A percentile compares a stretch with the other conserved stretches of the same genome.
phyloP scores from a whole-genome alignment of 345 rosid genomes.

The Psidium guajava region DNA sequence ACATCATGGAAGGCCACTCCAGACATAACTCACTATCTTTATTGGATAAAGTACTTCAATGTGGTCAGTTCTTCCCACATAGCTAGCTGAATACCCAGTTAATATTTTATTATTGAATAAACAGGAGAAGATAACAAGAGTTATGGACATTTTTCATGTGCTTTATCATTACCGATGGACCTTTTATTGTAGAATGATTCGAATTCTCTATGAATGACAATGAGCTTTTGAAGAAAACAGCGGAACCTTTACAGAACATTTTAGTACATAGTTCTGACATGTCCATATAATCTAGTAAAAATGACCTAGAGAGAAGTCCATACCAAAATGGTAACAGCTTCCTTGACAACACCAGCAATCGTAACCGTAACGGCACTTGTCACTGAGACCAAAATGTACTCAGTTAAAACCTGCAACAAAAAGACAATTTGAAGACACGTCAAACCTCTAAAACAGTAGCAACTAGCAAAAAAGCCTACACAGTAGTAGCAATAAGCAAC shows the following conservation, averaged over 20 bases:
- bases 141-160: neutral
- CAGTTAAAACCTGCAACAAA: constrained; percentile 76
- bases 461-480: neutral
- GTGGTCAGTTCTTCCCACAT: neutral
- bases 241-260: neutral
- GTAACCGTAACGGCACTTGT: constrained; percentile 99
- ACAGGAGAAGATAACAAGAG: neutral
- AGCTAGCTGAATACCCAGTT: neutral
- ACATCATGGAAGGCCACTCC: neutral
- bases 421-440: neutral
- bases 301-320: neutral
- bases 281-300: neutral
- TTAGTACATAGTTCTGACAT: neutral
- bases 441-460: neutral
- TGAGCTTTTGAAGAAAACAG: neutral
- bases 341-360: constrained; percentile 98
- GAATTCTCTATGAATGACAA: neutral
- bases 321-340: constrained; percentile 97
- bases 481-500: neutral
- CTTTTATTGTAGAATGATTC: neutral
- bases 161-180: neutral
- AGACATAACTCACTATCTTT: neutral
- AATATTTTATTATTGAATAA: neutral
- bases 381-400: constrained; percentile 86
- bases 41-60: neutral